Base-by-base conservation (phyloP, 805 yeast genomes). In the Candida khao-thaluensis region DNA sequence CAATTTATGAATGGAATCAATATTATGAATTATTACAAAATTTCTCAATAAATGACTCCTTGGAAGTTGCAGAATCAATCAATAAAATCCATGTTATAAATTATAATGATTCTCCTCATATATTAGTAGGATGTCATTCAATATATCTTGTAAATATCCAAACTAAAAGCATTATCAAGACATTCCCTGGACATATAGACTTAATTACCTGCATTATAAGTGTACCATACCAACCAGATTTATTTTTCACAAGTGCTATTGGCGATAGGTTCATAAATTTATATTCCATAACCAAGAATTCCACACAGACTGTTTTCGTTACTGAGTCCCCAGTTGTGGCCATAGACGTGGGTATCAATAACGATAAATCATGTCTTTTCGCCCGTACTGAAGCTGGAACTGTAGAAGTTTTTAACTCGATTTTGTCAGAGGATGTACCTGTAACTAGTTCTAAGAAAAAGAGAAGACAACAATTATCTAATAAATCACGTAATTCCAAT, bases 231-330 rank as follows among this genome's bases (percentile, higher is more conserved):
- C 54, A 59, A 23, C 58, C 61, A 7, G 73, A 74, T 33, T 65
- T 63, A 32, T 78, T 88, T 50, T 59, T 85, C 30, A 81, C 93
- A 1, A 74, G 83, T 37, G 95, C 96, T 1, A 67, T 68, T 24
- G 82, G 81, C 44, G 98, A 90, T 59, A 74, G 97, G 49, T 88
- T 86, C 57, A 72, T 89, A 48, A 87, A 87, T 56, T 66, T 85
- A 25, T 81, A 83, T 54, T 74, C 82, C 8, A 40, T 79, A 2
- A 61, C 68, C 22, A 60, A 65, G 33, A 54, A 62, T 20, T 54
- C 77, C 3, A 68, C 81, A 2, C 61, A 64, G 17, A 60, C 71
- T 7, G 85, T 89, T 2, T 74, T 87, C 41, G 89, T 85, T 11
- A 71, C 90, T 3, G 84, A 82, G 45, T 69, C 87, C 11, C 76